Conservation (phyloP, 257 asterid genomes). For the Przewalskia tangutica region DNA sequence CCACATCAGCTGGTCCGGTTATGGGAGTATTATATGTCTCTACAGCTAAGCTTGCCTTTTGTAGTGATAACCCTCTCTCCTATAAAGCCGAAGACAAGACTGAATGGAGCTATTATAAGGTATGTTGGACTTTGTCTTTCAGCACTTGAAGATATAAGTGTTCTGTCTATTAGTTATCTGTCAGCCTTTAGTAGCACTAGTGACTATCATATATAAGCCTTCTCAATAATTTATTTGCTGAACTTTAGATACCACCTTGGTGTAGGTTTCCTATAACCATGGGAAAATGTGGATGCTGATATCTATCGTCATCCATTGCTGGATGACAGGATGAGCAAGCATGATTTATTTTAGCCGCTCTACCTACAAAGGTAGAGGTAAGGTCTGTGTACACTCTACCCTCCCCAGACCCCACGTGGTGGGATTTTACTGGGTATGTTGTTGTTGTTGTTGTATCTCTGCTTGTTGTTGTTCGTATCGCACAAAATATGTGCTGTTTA, state of each 20-base stretch:
- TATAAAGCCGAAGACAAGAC: conserved; percentile 66
- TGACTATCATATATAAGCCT: not conserved
- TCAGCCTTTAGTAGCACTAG: not conserved
- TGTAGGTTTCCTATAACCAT: not conserved
- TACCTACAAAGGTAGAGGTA: no score
- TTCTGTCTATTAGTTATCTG: not conserved
- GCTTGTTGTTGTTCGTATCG: not conserved
- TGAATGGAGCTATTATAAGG: conserved; percentile 98
- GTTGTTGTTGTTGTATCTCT: no score
- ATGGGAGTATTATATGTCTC: conserved; percentile 87
- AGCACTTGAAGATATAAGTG: not conserved
- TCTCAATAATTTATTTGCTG: not conserved
- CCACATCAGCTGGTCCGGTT: conserved; percentile 99
- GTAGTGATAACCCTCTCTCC: conserved; percentile 84
- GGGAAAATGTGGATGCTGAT: not conserved
- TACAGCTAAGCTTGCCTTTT: conserved; percentile 79
- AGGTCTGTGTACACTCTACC: no score
- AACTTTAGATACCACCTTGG: no score
- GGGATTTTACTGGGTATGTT: no score
- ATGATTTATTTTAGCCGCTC: not conserved
- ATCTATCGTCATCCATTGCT: no score
- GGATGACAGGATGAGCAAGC: not conserved
- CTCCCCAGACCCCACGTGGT: no score
- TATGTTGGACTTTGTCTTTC: conserved; percentile 13
- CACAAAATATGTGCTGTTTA: not conserved